These are phyloP conservation scores for Russula olivacea DNA, from an alignment of 768 basidiomycete species.

Conservation along the genomic window DNA sequence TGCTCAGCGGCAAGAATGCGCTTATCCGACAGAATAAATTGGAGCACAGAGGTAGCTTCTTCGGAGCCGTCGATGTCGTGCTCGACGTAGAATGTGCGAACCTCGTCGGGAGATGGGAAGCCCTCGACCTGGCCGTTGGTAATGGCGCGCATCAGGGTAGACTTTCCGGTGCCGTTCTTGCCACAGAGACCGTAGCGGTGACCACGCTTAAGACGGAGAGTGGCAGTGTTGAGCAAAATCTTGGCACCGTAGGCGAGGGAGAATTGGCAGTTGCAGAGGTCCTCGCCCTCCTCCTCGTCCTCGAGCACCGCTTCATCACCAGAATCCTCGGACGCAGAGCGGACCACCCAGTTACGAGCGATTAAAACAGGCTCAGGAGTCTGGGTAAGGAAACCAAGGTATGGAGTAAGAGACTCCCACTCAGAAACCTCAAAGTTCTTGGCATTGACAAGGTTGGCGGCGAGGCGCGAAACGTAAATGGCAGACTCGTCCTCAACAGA, in stretches of 20 bases:
- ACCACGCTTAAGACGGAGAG: slow-evolving; percentile 94
- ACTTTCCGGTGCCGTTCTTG: slow-evolving; percentile 98
- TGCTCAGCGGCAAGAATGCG: slow-evolving; percentile 66
- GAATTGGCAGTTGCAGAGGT: slow-evolving; percentile 98
- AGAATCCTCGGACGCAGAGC: slow-evolving; percentile 72
- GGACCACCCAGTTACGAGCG: slow-evolving; percentile 82
- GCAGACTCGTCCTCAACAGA: slow-evolving; percentile 52
- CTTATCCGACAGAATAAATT: slow-evolving; percentile 82
- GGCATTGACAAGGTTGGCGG: slow-evolving; percentile 78
- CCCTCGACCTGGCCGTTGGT: slow-evolving; percentile 96
- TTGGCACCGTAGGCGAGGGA: slow-evolving; percentile 98
- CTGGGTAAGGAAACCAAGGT: slow-evolving; percentile 59
- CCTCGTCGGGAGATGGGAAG: slow-evolving; percentile 95
- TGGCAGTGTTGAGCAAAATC: slow-evolving; percentile 94
- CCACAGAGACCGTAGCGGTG: slow-evolving; percentile 98
- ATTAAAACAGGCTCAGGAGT: slow-evolving; percentile 61
- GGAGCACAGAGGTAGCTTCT: slow-evolving; percentile 81
- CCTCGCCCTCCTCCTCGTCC: slow-evolving; percentile 97
- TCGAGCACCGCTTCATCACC: slow-evolving; percentile 65
- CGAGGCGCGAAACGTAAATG: slow-evolving; percentile 71
- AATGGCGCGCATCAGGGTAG: slow-evolving; percentile 89
- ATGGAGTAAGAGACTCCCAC: slow-evolving; percentile 80
- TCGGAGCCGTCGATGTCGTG: slow-evolving; percentile 98
- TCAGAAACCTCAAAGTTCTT: slow-evolving; percentile 89
- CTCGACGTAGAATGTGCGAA: slow-evolving; percentile 99